phyloP scores from a whole-genome alignment of 305 asterid species.

The Striga hermonthica region DNA sequence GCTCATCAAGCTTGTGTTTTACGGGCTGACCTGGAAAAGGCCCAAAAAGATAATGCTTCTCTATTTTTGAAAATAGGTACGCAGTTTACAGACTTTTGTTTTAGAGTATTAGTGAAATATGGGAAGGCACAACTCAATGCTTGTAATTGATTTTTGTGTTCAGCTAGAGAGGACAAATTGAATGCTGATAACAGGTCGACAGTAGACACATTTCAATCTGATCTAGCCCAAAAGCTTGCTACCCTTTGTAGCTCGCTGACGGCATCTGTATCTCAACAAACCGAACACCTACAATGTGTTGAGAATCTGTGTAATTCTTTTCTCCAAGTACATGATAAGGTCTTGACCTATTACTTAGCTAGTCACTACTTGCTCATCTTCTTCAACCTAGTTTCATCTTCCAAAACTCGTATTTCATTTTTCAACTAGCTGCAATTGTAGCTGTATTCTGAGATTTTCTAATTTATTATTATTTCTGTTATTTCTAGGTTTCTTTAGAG shows the following conservation, averaged over 20 bases:
- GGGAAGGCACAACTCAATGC: conserved; percentile 16
- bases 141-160: conserved; percentile 23
- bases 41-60: conserved; percentile 55
- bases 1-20: conserved; percentile 69
- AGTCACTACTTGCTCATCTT: conserved; percentile 3
- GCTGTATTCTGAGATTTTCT: no score
- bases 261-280: conserved; percentile 51
- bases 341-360: conserved; percentile 19
- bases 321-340: conserved; percentile 59
- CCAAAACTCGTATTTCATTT: background rate
- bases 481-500: conserved; percentile 47
- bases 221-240: conserved; percentile 52
- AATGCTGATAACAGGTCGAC: conserved; percentile 57
- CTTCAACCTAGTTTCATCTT: background rate
- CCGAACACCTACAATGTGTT: conserved; percentile 55
- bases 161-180: conserved; percentile 72
- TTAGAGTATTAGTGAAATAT: background rate
- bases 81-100: conserved; percentile 4
- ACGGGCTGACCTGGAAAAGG: conserved; percentile 68
- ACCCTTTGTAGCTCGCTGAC: conserved; percentile 51
- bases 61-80: conserved; percentile 62
- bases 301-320: conserved; percentile 57
- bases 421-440: no score
- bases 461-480: conserved; percentile 1
- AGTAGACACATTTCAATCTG: conserved; percentile 57